Conservation (phyloP, 495 filamentous ascomycete species). For the Talaromyces stipitatus region DNA sequence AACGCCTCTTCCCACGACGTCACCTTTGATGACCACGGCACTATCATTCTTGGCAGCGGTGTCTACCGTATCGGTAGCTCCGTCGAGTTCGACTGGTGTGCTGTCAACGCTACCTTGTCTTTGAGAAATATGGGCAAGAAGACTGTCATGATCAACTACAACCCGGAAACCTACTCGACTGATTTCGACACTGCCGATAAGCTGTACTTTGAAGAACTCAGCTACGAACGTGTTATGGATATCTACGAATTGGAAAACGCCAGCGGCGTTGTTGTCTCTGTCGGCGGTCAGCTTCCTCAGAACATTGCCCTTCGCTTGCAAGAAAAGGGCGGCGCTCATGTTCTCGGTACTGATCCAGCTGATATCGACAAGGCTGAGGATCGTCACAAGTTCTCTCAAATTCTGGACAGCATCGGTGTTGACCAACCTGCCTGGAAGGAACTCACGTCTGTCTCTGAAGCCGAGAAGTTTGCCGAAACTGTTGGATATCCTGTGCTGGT, state of each 20-base stretch:
- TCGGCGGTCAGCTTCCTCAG: constrained; percentile 92
- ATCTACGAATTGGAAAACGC: constrained; percentile 92
- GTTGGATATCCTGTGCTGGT: constrained; percentile 92
- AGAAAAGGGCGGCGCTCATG: constrained; percentile 77
- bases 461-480: constrained; percentile 70
- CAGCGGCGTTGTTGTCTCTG: constrained; percentile 85
- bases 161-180: constrained; percentile 82
- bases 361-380: constrained; percentile 98
- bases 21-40: constrained; percentile 88
- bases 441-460: constrained; percentile 81
- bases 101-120: constrained; percentile 85
- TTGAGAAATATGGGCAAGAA: constrained; percentile 87
- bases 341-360: constrained; percentile 83
- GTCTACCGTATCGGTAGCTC: constrained; percentile 97
- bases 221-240: constrained; percentile 97
- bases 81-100: constrained; percentile 99
- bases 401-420: constrained; percentile 90
- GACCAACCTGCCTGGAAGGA: constrained; percentile 99
- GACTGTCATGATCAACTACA: constrained; percentile 98
- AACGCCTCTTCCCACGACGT: constrained; percentile 95
- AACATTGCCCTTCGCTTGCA: constrained; percentile 96
- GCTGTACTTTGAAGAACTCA: constrained; percentile 94
- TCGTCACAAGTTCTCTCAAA: constrained; percentile 95
- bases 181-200: constrained; percentile 94
- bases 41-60: constrained; percentile 82